These are phyloP conservation scores for Rhodamnia rubescens DNA, from an alignment of 345 rosid genomes.

Conservation along the genomic window DNA sequence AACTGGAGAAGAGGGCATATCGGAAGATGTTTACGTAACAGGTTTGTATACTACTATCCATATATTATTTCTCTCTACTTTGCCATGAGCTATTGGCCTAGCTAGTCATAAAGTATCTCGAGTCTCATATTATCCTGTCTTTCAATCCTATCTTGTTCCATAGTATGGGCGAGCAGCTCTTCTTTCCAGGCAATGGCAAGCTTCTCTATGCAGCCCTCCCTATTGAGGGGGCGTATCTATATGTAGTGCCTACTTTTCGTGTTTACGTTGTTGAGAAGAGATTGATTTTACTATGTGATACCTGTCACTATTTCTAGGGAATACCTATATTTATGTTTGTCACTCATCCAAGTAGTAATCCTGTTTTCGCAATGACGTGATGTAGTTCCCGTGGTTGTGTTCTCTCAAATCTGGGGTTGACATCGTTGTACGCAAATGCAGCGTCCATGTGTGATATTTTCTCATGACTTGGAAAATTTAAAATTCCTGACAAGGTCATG, in stretches of 20 bases:
- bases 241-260: neutral
- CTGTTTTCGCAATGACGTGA: neutral
- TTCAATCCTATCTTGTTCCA: neutral
- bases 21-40: constrained; percentile 62
- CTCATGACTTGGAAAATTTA: neutral
- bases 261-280: neutral
- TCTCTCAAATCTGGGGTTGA: neutral
- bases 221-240: neutral
- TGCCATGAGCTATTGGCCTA: neutral
- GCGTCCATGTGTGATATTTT: neutral
- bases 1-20: constrained; percentile 57
- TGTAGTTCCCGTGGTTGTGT: neutral
- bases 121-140: neutral
- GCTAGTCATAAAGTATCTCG: neutral
- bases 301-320: neutral
- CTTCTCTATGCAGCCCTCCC: neutral
- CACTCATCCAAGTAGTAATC: neutral
- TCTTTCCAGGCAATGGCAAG: neutral
- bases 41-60: neutral
- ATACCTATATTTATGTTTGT: neutral
- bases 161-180: neutral
- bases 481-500: neutral
- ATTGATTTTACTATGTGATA: neutral
- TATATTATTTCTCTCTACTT: neutral
- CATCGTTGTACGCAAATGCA: neutral